Conservation (phyloP, 352 stramenopile genomes). For the Globisporangium canariense region DNA sequence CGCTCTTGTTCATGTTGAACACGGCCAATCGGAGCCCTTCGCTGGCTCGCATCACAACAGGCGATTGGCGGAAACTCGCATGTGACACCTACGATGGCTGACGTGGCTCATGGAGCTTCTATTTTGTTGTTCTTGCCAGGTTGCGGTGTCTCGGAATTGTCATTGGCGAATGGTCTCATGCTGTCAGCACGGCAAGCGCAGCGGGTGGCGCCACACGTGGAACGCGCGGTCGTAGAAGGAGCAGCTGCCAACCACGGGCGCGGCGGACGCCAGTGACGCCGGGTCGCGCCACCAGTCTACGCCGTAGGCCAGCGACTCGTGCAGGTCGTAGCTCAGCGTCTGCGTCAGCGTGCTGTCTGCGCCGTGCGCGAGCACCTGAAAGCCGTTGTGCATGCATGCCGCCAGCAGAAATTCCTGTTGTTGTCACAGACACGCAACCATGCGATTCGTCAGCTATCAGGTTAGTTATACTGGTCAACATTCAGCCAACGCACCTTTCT, state of each 20-base stretch:
- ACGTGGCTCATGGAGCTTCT: background rate
- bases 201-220: constrained; percentile 53
- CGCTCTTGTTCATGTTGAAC: too few species aligned
- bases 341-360: constrained; percentile 16
- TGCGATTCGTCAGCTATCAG: background rate
- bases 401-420: constrained; percentile 63
- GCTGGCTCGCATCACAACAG: background rate
- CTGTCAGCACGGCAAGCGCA: constrained; percentile 1
- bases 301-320: constrained; percentile 81
- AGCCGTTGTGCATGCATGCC: constrained; percentile 87
- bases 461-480: background rate
- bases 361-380: constrained; percentile 54
- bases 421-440: background rate
- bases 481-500: constrained; percentile 37
- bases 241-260: constrained; percentile 60
- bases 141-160: background rate
- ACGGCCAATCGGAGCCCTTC: background rate
- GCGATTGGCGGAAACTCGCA: constrained; percentile 6
- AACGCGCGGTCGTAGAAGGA: constrained; percentile 85
- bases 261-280: constrained; percentile 25
- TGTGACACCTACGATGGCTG: constrained; percentile 7
- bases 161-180: background rate
- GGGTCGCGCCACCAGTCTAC: constrained; percentile 77
- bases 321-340: constrained; percentile 41
- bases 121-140: background rate